These are phyloP conservation scores for Coemansia sp. DNA, from an alignment of 192 early-diverging fungal species.

Conservation along the genomic window DNA sequence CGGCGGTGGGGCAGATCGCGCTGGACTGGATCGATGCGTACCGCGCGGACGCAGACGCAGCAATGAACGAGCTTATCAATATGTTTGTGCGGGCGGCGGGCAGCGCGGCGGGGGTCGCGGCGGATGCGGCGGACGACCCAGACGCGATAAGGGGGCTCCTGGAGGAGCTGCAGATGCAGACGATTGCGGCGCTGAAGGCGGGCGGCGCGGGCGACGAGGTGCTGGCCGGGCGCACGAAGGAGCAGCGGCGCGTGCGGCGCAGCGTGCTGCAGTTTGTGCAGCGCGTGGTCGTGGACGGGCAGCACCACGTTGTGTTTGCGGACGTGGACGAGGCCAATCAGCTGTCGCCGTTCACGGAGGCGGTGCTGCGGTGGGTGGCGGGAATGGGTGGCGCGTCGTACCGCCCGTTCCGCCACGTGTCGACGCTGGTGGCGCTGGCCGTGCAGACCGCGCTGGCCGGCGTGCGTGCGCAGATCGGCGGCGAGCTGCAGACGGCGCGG, in stretches of 20 bases:
- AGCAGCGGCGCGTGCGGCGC: constrained; percentile 63
- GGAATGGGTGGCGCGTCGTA: constrained; percentile 74
- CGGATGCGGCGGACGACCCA: constrained; percentile 58
- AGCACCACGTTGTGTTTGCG: constrained; percentile 63
- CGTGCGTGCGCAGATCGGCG: constrained; percentile 57
- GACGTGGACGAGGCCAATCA: constrained; percentile 33
- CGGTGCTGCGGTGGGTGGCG: constrained; percentile 62
- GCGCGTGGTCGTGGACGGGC: constrained; percentile 56
- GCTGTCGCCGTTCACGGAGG: constrained; percentile 57
- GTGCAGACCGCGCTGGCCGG: constrained; percentile 67
- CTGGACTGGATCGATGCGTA: constrained; percentile 74
- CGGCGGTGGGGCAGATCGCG: constrained; percentile 60
- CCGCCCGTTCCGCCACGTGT: constrained; percentile 88
- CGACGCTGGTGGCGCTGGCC: constrained; percentile 68
- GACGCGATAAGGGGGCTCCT: constrained; percentile 53
- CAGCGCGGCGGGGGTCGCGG: constrained; percentile 49
- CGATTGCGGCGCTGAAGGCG: constrained; percentile 25
- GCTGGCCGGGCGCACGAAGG: constrained; percentile 67
- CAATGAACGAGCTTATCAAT: constrained; percentile 71
- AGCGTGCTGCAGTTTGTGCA: constrained; percentile 69
- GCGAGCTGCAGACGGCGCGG: constrained; percentile 62
- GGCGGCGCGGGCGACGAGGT: constrained; percentile 64
- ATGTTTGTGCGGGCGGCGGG: constrained; percentile 63
- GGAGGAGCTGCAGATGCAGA: constrained; percentile 54
- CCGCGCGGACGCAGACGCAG: constrained; percentile 50